phyloP scores from a whole-genome alignment of 352 stramenopile genomes.

The Pythium phragmiticola region DNA sequence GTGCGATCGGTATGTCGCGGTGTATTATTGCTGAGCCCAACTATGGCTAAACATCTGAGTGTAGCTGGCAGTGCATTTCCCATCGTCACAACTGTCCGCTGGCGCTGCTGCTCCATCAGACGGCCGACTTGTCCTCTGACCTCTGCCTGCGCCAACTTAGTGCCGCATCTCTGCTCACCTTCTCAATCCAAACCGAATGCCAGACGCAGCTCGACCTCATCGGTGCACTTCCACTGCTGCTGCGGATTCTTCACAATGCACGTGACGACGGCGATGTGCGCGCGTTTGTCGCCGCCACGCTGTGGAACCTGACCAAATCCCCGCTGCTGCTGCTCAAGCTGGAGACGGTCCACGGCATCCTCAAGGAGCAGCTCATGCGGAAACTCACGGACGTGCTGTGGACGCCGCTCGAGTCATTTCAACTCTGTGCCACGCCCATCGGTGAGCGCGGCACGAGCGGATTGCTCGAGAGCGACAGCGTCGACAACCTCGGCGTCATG shows the following conservation, averaged over 20 bases:
- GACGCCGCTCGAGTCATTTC: conserved; percentile 49
- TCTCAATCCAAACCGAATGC: conserved; percentile 69
- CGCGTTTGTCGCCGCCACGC: conserved; percentile 45
- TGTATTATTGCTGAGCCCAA: background rate
- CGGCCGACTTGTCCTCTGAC: conserved; percentile 26
- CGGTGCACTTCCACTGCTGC: conserved; percentile 39
- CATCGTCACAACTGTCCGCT: conserved; percentile 70
- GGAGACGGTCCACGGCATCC: conserved; percentile 72
- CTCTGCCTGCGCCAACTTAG: conserved; percentile 41
- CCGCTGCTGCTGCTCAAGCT: conserved; percentile 61
- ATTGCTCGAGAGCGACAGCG: conserved; percentile 50
- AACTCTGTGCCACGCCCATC: conserved; percentile 39
- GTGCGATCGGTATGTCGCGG: conserved; percentile 42
- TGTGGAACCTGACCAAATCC: conserved; percentile 76
- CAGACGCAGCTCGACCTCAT: conserved; percentile 66
- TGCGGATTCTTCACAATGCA: conserved; percentile 42
- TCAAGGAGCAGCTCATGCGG: conserved; percentile 52
- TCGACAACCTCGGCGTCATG: conserved; percentile 59
- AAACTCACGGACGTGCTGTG: conserved; percentile 52
- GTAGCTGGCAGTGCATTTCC: conserved; percentile 67
- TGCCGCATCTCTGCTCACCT: conserved; percentile 55
- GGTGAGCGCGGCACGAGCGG: conserved; percentile 43
- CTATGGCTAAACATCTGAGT: too few relatives aligned
- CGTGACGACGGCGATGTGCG: conserved; percentile 39
- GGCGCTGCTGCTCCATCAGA: conserved; percentile 44